These are phyloP conservation scores for Clavispora vitiphila DNA, from an alignment of 805 yeast genomes.

Conservation along the genomic window DNA sequence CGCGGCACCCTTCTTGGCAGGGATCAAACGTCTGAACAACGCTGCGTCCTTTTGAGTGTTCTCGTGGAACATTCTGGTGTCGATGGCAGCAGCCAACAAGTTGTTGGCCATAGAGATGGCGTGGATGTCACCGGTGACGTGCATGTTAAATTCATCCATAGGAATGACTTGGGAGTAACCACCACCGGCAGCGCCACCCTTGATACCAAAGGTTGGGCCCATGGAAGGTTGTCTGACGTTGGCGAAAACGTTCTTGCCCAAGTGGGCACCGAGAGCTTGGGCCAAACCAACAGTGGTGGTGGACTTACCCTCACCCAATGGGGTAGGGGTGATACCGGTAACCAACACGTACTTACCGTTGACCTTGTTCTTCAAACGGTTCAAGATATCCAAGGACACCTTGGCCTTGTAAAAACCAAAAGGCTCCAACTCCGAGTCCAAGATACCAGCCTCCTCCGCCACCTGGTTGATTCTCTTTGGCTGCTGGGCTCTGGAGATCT, in stretches of 20 bases:
- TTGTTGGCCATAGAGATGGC: constrained; percentile 82
- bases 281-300: constrained; percentile 81
- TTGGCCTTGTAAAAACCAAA: constrained; percentile 76
- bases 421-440: constrained; percentile 65
- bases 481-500: constrained; percentile 68
- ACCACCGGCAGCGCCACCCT: constrained; percentile 92
- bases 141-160: constrained; percentile 86
- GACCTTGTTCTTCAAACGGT: constrained; percentile 53
- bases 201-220: constrained; percentile 87
- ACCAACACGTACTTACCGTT: constrained; percentile 73
- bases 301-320: constrained; percentile 81
- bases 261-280: constrained; percentile 75
- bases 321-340: constrained; percentile 84
- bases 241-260: constrained; percentile 65
- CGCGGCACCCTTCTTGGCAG: constrained; percentile 58
- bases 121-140: constrained; percentile 81
- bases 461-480: constrained; percentile 68
- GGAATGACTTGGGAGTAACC: constrained; percentile 86
- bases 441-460: constrained; percentile 65
- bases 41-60: constrained; percentile 69
- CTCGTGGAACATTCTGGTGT: constrained; percentile 83
- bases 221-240: constrained; percentile 83
- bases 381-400: constrained; percentile 58
- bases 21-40: constrained; percentile 69
- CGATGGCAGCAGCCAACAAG: constrained; percentile 78